These are phyloP conservation scores for Phytophthora pistaciae DNA, from an alignment of 352 stramenopile species.

Conservation along the genomic window DNA sequence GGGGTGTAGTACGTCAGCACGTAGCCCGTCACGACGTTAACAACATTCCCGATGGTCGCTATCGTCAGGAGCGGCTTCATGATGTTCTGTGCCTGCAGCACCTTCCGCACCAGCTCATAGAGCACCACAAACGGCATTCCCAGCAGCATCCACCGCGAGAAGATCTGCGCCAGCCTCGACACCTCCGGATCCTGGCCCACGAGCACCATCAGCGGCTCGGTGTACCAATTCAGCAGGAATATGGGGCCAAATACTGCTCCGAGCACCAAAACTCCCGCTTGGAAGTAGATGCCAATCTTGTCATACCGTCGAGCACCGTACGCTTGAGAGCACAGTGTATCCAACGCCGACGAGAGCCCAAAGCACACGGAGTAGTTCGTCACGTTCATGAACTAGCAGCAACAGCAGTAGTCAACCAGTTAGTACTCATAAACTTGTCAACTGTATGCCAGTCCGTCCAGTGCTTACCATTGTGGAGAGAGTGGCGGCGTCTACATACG, in stretches of 20 bases:
- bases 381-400: conserved; percentile 72
- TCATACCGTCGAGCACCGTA: conserved; percentile 64
- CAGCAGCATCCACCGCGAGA: conserved; percentile 64
- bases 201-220: conserved; percentile 49
- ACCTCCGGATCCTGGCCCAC: conserved; percentile 64
- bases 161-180: conserved; percentile 59
- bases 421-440: too few species aligned
- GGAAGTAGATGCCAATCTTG: conserved; percentile 85
- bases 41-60: conserved; percentile 62
- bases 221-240: conserved; percentile 71
- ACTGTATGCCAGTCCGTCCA: too few species aligned
- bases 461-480: conserved; percentile 56
- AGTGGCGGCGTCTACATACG: conserved; percentile 65
- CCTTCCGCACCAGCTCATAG: conserved; percentile 86
- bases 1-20: conserved; percentile 81
- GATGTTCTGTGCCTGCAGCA: conserved; percentile 84
- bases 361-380: conserved; percentile 68
- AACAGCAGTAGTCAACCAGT: not conserved
- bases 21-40: conserved; percentile 70
- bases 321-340: conserved; percentile 81
- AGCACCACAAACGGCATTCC: conserved; percentile 78
- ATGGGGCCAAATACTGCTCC: conserved; percentile 56
- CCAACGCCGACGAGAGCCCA: conserved; percentile 72
- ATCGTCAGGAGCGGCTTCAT: conserved; percentile 80
- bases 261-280: conserved; percentile 48